Evolutionary conservation across 129 eudicot genomes (phyloP).

Genomic region (Daucus carota): DH1_v3.0 NC_030385.2:36574501-36575000

Average conservation of each 20-base stretch:
- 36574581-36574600: neutral
- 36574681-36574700: neutral
- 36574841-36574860: neutral
- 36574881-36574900: too few relatives aligned
- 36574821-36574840: neutral
- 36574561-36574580: too few relatives aligned
- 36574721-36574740: neutral
- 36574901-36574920: too few relatives aligned
- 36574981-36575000: too few relatives aligned
- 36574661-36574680: neutral
- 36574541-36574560: neutral
- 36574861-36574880: too few relatives aligned
- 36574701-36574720: neutral
- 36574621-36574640: neutral
- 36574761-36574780: slow-evolving; percentile 5
- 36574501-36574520: neutral
- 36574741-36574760: neutral
- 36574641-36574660: neutral
- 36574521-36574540: neutral
- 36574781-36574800: slow-evolving; percentile 3
- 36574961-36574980: too few relatives aligned
- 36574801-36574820: neutral
- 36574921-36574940: too few relatives aligned
- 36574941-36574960: too few relatives aligned
- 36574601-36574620: neutral